These are phyloP conservation scores for Ophiobolus disseminans DNA, from an alignment of 2,329 filamentous ascomycete genomes.

Conservation along the genomic window DNA sequence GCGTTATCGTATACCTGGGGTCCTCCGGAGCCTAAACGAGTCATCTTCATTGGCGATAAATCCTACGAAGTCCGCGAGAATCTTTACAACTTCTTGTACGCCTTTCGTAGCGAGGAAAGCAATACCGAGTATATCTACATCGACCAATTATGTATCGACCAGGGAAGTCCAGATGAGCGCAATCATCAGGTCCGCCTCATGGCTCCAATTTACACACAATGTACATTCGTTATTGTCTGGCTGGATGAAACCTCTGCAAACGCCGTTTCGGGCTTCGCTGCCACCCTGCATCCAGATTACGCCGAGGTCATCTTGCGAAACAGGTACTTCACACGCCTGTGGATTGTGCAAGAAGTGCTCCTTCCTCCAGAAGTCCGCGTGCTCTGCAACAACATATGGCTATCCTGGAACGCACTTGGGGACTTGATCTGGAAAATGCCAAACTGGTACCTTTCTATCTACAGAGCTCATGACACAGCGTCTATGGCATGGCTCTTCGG, in stretches of 20 bases:
- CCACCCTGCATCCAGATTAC: not conserved
- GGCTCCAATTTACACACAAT: not conserved
- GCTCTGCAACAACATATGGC: not conserved
- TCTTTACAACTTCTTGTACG: not conserved
- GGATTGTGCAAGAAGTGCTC: not conserved
- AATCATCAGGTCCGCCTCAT: not conserved
- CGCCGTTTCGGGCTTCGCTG: not conserved
- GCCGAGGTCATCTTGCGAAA: not conserved
- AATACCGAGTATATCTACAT: not conserved
- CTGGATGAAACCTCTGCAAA: not conserved
- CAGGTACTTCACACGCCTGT: not conserved
- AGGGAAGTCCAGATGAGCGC: not conserved
- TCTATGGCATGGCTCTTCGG: not conserved
- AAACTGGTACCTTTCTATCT: not conserved
- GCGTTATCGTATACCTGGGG: not conserved
- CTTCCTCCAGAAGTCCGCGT: not conserved
- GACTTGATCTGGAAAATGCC: not conserved
- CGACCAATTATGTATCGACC: not conserved
- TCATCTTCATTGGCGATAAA: not conserved
- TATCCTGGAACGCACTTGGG: not conserved
- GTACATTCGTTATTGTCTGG: not conserved
- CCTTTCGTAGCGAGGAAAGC: not conserved
- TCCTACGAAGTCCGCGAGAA: not conserved
- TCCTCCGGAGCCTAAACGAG: not conserved
- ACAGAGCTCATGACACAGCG: not conserved